phyloP scores from a whole-genome alignment of 129 eudicot genomes.

The Apium graveolens region DNA sequence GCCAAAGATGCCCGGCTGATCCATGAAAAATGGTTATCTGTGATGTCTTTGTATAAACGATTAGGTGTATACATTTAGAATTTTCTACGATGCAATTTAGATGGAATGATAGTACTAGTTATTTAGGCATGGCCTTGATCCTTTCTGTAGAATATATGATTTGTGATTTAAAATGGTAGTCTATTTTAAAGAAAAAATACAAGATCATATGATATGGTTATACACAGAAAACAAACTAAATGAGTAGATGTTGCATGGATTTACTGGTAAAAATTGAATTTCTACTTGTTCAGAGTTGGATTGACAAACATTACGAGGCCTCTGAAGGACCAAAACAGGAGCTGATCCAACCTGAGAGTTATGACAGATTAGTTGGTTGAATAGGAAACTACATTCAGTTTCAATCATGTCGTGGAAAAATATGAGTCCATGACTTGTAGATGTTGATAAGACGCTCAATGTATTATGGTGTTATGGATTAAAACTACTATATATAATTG shows the following conservation, averaged over 20 bases:
- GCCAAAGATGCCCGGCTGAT: background rate
- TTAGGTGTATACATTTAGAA: background rate
- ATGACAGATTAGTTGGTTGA: background rate
- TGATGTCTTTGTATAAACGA: background rate
- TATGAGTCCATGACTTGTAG: background rate
- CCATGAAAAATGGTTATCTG: background rate
- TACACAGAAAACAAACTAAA: too few relatives aligned
- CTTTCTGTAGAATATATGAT: background rate
- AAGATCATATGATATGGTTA: background rate
- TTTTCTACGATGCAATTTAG: background rate
- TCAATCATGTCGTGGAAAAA: background rate
- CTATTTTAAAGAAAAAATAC: background rate
- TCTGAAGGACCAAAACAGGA: background rate
- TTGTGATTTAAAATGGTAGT: background rate
- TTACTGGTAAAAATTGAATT: background rate
- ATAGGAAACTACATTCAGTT: background rate
- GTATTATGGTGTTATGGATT: too few relatives aligned
- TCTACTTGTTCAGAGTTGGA: background rate
- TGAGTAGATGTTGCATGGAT: too few relatives aligned
- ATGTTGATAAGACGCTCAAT: background rate
- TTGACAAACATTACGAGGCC: background rate
- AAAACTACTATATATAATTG: too few relatives aligned
- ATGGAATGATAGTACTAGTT: background rate
- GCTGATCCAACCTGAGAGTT: background rate
- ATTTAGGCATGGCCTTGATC: background rate